Percentiles rank a stretch among this genome's conserved stretches.
Conservation (phyloP, 345 rosid genomes). For the Citrus medica region DNA sequence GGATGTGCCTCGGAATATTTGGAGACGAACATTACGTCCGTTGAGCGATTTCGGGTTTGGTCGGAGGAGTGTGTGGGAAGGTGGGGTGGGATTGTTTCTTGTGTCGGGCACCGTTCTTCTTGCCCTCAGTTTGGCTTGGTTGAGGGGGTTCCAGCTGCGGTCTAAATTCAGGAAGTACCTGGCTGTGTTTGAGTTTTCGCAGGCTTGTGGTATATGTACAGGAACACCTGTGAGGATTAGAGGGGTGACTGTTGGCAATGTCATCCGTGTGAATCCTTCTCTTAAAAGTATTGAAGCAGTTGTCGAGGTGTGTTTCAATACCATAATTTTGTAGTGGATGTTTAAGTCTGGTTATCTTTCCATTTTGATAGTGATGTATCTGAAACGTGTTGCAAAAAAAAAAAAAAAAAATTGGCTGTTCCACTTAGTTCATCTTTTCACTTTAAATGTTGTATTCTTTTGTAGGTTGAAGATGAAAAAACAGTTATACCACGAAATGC, state of each 20-base stretch:
- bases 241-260: conserved; percentile 90
- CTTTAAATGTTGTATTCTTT: background rate
- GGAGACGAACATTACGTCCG: conserved; percentile 83
- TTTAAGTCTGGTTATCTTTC: background rate
- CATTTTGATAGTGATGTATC: background rate
- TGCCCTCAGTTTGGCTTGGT: conserved; percentile 91
- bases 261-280: conserved; percentile 87
- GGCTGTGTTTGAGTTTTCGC: conserved; percentile 77
- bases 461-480: conserved; percentile 94
- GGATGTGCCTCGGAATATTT: conserved; percentile 64
- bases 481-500: conserved; percentile 87
- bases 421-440: conserved; percentile 4
- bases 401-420: background rate
- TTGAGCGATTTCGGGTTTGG: conserved; percentile 94
- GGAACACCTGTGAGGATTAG: conserved; percentile 97
- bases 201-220: conserved; percentile 84
- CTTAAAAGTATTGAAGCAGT: conserved; percentile 86
- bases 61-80: conserved; percentile 92
- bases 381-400: background rate
- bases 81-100: conserved; percentile 95
- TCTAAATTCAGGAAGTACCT: conserved; percentile 80
- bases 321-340: conserved; percentile 3
- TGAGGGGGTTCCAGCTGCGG: conserved; percentile 76
- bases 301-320: conserved; percentile 63
- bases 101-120: conserved; percentile 82